These are phyloP conservation scores for Colletotrichum gloeosporioides DNA, from an alignment of 2,329 filamentous ascomycete genomes.

Conservation along the genomic window DNA sequence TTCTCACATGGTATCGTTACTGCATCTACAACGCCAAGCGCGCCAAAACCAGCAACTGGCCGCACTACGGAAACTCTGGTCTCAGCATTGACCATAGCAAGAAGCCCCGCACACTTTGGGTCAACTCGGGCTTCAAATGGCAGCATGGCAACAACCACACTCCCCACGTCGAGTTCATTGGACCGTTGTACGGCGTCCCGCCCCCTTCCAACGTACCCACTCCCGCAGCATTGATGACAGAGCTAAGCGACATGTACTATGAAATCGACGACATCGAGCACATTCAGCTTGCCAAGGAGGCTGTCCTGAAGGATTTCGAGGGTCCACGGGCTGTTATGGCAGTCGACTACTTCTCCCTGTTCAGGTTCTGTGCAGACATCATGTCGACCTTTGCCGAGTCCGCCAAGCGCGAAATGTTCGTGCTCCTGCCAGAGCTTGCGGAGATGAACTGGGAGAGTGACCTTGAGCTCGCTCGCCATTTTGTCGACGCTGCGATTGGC, in stretches of 20 bases:
- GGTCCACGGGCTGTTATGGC: neutral
- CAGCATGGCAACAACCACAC: neutral
- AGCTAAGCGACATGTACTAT: neutral
- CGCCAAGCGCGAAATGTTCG: neutral
- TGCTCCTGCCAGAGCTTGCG: too few relatives aligned
- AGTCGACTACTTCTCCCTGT: neutral
- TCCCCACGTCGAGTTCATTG: neutral
- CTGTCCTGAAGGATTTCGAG: neutral
- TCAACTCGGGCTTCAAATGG: neutral
- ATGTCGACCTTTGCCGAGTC: neutral
- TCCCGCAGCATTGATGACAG: neutral
- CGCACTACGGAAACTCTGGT: neutral
- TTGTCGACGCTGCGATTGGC: neutral
- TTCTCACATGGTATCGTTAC: neutral
- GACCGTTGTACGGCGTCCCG: neutral
- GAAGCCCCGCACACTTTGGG: neutral
- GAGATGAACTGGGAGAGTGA: too few relatives aligned
- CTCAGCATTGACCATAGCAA: neutral
- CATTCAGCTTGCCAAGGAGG: neutral
- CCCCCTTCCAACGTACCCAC: neutral
- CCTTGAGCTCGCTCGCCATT: too few relatives aligned
- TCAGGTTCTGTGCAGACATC: neutral
- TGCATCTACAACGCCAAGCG: neutral
- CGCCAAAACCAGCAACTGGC: neutral
- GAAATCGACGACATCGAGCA: neutral